Percentiles rank a stretch among this genome's conserved stretches.
Evolutionary conservation across 1,139 yeast species (phyloP).

Genomic region (Saccharomyces hybrid): DNA sequence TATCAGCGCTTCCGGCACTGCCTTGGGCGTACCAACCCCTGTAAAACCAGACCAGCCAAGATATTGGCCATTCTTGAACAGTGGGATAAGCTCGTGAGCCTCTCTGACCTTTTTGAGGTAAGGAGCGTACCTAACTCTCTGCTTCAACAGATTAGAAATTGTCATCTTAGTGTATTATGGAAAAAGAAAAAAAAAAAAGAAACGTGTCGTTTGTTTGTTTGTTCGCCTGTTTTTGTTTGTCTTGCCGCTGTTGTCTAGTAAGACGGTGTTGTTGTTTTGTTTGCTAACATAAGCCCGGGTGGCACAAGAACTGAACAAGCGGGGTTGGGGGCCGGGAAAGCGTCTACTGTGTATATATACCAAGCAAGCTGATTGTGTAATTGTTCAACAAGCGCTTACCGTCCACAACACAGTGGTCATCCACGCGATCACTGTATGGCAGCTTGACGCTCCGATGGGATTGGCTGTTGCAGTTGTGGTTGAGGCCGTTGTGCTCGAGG

Average conservation of each 20-base stretch:
- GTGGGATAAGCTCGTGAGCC: no score
- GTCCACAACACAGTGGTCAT: not conserved
- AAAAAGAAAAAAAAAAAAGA: slow-evolving; percentile 32
- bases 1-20: no score
- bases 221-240: not conserved
- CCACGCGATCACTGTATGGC: not conserved
- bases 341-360: not conserved
- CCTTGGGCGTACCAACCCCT: no score
- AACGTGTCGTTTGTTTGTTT: not conserved
- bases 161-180: slow-evolving; percentile 50
- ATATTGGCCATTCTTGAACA: no score
- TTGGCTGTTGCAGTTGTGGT: slow-evolving; percentile 1
- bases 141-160: no score
- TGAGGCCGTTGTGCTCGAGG: not conserved
- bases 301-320: not conserved
- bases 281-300: not conserved
- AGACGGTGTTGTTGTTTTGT: not conserved
- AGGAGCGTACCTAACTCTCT: no score
- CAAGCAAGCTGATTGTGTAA: not conserved
- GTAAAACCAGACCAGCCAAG: no score
- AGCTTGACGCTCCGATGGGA: not conserved
- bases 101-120: no score
- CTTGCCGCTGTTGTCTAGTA: not conserved
- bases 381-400: not conserved
- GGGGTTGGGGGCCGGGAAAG: no score